Conservation (phyloP, 176 grass and related monocot genomes). For the Carex pumila region DNA sequence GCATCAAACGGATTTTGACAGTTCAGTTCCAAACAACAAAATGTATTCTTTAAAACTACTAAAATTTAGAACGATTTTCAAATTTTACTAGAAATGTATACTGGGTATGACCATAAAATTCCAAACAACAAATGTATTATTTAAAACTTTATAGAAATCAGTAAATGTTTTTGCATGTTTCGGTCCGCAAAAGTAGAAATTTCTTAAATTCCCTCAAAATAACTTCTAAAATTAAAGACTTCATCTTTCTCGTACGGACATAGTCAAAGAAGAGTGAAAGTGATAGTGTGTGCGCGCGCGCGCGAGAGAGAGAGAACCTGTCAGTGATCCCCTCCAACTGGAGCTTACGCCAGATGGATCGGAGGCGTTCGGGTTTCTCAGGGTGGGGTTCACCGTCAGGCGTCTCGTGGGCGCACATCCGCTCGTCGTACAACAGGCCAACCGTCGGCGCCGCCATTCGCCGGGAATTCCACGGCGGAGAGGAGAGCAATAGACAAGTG, state of each 20-base stretch:
- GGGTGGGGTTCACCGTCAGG: conserved; percentile 58
- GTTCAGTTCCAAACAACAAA: neutral
- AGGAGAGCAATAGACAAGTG: neutral
- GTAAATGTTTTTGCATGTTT: neutral
- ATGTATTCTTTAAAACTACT: neutral
- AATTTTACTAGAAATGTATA: neutral
- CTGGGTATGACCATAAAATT: neutral
- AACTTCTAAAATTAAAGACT: neutral
- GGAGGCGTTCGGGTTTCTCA: conserved; percentile 77
- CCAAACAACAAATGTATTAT: neutral
- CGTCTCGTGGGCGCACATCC: conserved; percentile 84
- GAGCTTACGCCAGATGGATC: conserved; percentile 80
- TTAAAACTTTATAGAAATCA: neutral
- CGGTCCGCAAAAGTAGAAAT: neutral
- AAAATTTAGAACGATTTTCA: neutral
- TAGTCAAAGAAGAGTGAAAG: neutral
- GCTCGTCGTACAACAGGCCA: conserved; percentile 81
- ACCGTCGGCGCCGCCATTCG: conserved; percentile 19
- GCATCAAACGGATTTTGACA: neutral
- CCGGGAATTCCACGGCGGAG: neutral
- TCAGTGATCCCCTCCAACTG: conserved; percentile 43
- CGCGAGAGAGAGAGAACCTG: conserved; percentile 31
- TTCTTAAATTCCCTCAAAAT: neutral
- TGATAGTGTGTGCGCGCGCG: neutral
- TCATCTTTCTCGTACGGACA: neutral